Base-by-base conservation (phyloP, 2,329 filamentous ascomycete species). In the Exophiala phaeomuriformis region DNA sequence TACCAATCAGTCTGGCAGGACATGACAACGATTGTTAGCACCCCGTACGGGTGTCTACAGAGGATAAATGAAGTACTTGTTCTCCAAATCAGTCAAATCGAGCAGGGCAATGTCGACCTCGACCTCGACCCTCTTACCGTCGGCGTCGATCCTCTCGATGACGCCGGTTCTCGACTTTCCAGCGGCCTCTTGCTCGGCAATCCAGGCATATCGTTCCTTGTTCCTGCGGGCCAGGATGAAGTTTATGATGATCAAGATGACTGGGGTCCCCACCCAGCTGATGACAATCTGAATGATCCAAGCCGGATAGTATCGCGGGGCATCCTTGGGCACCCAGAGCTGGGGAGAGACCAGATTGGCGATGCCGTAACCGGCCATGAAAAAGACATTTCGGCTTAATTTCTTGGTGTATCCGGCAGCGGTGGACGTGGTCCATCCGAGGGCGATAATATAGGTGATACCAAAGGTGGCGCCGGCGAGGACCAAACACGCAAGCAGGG, bases 281-380 rank as follows among this genome's bases (percentile, higher is more conserved):
- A 71, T 61, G 35, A 65, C 60, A 36, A 65, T 61, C 31, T 64
- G 42, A 36, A 62, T 56, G 33, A 63, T 61, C 63, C 61, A 63
- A 5, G 63, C 63, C 7, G 59, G 56, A 45, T 53, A 53, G 49
- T 66, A 64, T 7, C 59, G 30, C 12, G 65, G 65, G 1, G 62
- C 68, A 30, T 69, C 67, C 3, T 64, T 62, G 5, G 65, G 61
- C 49, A 69, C 67, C 56, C 73, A 74, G 0, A 70, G 72, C 51
- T 72, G 71, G 1, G 71, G 71, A 0, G 65, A 68, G 44, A 73
- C 71, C 47, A 73, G 71, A 50, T 74, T 73, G 19, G 69, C 71
- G 8, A 71, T 64, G 0, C 65, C 67, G 49, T 71, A 70, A 1
- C 65, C 65, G n/a, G 69, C 66, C 51, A 53, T 69, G 58, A 67